A percentile compares a stretch with the other conserved stretches of the same genome.
Conservation (phyloP, 2,329 filamentous ascomycete species). For the Colletotrichum australisinense region DNA sequence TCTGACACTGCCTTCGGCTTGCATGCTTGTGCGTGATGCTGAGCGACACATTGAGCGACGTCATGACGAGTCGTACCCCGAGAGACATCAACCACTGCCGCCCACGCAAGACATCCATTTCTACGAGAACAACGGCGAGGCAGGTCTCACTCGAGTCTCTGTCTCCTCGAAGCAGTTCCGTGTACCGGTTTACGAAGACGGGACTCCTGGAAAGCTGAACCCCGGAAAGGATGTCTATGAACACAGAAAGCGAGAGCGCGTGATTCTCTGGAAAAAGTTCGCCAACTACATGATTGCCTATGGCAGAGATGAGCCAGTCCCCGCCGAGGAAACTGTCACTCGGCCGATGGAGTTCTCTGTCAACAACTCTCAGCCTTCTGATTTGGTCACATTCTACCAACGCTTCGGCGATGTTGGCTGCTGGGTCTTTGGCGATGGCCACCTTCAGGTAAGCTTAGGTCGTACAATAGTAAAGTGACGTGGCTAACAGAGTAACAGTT, state of each 20-base stretch:
- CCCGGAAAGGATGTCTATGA: conserved; percentile 74
- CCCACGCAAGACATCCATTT: conserved; percentile 76
- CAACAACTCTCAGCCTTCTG: conserved; percentile 52
- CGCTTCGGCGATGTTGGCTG: conserved; percentile 83
- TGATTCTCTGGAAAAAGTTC: conserved; percentile 79
- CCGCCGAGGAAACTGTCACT: conserved; percentile 58
- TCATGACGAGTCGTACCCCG: conserved; percentile 64
- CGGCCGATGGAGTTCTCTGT: conserved; percentile 43
- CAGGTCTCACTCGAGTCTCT: conserved; percentile 71
- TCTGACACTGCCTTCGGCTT: conserved; percentile 73
- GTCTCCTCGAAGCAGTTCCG: conserved; percentile 73
- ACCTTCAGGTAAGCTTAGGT: conserved; percentile 70
- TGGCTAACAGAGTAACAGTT: conserved; percentile 63
- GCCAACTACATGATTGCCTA: conserved; percentile 81
- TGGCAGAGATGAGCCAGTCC: conserved; percentile 74
- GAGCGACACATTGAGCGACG: conserved; percentile 76
- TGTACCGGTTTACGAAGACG: conserved; percentile 65
- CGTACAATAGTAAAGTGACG: neutral
- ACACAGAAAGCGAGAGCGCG: conserved; percentile 73
- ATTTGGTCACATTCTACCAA: conserved; percentile 84
- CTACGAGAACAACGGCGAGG: conserved; percentile 76
- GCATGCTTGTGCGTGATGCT: conserved; percentile 77
- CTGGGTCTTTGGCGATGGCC: conserved; percentile 85
- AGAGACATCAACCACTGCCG: conserved; percentile 72
- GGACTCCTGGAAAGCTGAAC: conserved; percentile 70